phyloP scores from a whole-genome alignment of 805 yeast genomes.

The Candida chauliodis region DNA sequence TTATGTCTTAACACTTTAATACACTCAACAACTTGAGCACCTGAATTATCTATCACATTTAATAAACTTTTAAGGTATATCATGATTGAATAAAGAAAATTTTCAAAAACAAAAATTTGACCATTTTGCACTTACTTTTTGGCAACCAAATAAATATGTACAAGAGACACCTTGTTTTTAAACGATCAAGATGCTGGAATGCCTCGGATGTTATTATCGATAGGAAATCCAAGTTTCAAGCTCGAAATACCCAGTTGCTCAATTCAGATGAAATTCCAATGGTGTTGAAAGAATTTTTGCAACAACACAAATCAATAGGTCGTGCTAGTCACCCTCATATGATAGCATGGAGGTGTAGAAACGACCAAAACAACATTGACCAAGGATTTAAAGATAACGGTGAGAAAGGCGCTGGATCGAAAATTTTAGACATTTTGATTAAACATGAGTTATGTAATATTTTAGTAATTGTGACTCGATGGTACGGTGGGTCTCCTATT shows the following conservation, averaged over 20 bases:
- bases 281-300: slow-evolving; percentile 40
- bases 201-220: slow-evolving; percentile 32
- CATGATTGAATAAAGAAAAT: slow-evolving; percentile 42
- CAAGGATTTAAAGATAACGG: slow-evolving; percentile 72
- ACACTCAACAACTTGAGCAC: slow-evolving; percentile 93
- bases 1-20: slow-evolving; percentile 90
- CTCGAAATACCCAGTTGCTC: slow-evolving; percentile 45
- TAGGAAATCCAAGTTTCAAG: slow-evolving; percentile 67
- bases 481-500: slow-evolving; percentile 79
- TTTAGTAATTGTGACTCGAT: slow-evolving; percentile 66
- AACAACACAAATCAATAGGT: slow-evolving; percentile 43
- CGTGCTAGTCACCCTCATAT: slow-evolving; percentile 72
- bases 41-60: slow-evolving; percentile 92
- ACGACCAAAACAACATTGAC: slow-evolving; percentile 20
- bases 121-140: too few relatives aligned
- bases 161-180: too few relatives aligned
- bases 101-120: slow-evolving; percentile 1
- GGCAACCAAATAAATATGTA: too few relatives aligned
- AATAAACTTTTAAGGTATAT: slow-evolving; percentile 82
- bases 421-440: slow-evolving; percentile 51
- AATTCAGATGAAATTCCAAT: slow-evolving; percentile 40
- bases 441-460: slow-evolving; percentile 49
- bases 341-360: slow-evolving; percentile 59
- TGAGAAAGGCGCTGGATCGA: slow-evolving; percentile 69
- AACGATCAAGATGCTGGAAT: slow-evolving; percentile 21